A percentile compares a stretch with the other conserved stretches of the same genome.
Conservation (phyloP, 2,329 filamentous ascomycete genomes). For the Remersonia thermophila region DNA sequence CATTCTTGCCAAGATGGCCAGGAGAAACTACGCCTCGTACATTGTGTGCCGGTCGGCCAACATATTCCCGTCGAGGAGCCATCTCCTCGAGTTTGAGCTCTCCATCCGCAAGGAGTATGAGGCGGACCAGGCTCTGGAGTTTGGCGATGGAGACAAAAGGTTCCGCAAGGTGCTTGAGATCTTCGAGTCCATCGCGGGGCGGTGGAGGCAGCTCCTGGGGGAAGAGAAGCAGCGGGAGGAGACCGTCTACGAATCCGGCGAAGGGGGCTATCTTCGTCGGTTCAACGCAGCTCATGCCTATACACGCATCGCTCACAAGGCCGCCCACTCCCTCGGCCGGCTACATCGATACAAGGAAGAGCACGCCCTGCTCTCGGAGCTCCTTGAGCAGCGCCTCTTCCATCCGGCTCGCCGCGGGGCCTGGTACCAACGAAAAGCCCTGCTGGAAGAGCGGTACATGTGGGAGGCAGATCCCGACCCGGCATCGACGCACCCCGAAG, state of each 20-base stretch:
- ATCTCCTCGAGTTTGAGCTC: slow-evolving; percentile 79
- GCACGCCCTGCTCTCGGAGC: slow-evolving; percentile 58
- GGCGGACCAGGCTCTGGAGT: slow-evolving; percentile 72
- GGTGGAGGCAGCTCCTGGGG: slow-evolving; percentile 62
- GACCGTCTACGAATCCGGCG: slow-evolving; percentile 63
- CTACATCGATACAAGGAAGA: slow-evolving; percentile 72
- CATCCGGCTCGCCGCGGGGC: slow-evolving; percentile 72
- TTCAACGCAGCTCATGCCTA: slow-evolving; percentile 91
- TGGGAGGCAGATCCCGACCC: slow-evolving; percentile 40
- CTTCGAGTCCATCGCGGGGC: slow-evolving; percentile 62
- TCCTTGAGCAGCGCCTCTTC: slow-evolving; percentile 72
- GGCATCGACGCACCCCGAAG: slow-evolving; percentile 26
- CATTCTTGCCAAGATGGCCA: slow-evolving; percentile 81
- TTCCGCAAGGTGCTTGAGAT: slow-evolving; percentile 57
- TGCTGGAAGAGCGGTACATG: slow-evolving; percentile 96
- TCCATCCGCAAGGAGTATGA: slow-evolving; percentile 70
- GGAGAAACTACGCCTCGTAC: slow-evolving; percentile 78
- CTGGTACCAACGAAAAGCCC: slow-evolving; percentile 92
- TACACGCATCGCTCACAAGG: slow-evolving; percentile 85
- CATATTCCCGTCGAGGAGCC: slow-evolving; percentile 66
- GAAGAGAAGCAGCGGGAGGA: slow-evolving; percentile 73
- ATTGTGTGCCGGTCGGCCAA: slow-evolving; percentile 81
- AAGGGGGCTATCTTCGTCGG: slow-evolving; percentile 77
- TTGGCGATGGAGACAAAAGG: slow-evolving; percentile 52
- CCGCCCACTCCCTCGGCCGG: slow-evolving; percentile 63